Base-by-base conservation (phyloP, 257 asterid species). In the Voacanga thouarsii region DNA sequence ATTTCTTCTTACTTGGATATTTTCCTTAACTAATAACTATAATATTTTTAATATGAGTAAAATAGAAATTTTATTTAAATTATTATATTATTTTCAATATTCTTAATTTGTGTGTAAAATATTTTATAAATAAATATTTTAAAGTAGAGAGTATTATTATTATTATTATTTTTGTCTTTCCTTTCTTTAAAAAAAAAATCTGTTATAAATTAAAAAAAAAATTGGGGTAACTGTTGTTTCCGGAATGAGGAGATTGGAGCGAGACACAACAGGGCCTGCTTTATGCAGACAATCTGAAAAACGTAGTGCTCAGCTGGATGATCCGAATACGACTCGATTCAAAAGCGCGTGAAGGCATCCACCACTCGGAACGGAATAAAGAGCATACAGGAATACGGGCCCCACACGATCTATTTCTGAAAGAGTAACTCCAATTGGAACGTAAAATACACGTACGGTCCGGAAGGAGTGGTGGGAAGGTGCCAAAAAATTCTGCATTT, bases 371-470 rank as follows among this genome's bases (percentile, higher is more conserved):
- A 26, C 47, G 59, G 18, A 11, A 12, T 71, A 23, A 24, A n/a
- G 11, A 28, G 64, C 8, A 50, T 8, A 63, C 8, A 19, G 2
- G 5, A 37, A 30, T 2, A 14, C 0, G 23, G 47, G 37, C 37
- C 63, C 77, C 81, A 44, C 80, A 71, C 1, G 65, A 50, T 49
- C 76, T 56, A 37, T 45, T 59, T 55, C 60, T 14, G 76, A 69
- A 47, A 37, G 28, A 30, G 51, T 21, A 56, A n/a, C 55, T 19
- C 61, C 63, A 59, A 70, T 77, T 79, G 84, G 84, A 79, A 73
- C 80, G 83, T 82, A 75, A 53, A 16, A 0, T 1, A 16, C 87
- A 82, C 87, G 64, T 56, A 57, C 77, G 0, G 12, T 71, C 1
- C 21, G 1, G 9, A 51, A 16, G n/a, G 6, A 37, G 19, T 30